Evolutionary conservation across 768 basidiomycete genomes (phyloP).

Genomic region (Lactifluus subvellereus): DNA sequence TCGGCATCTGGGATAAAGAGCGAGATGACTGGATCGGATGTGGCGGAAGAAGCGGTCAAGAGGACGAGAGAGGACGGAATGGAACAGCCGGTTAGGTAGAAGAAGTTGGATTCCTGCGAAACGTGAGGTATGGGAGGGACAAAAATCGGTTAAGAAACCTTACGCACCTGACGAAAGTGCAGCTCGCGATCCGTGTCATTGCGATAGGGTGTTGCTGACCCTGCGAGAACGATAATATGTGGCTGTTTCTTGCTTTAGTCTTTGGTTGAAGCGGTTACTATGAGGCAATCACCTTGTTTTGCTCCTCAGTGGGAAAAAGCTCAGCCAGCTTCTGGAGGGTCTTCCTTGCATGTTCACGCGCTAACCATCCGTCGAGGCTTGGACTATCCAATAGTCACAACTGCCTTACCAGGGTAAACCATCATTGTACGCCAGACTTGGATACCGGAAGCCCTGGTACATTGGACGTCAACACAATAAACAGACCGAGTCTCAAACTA

Average conservation of each 20-base stretch:
- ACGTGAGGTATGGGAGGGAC: background rate
- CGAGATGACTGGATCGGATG: slow-evolving; percentile 40
- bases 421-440: background rate
- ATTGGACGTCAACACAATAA: background rate
- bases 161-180: slow-evolving; percentile 46
- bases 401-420: slow-evolving; percentile 7
- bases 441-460: background rate
- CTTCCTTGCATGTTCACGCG: slow-evolving; percentile 46
- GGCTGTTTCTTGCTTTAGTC: slow-evolving; percentile 38
- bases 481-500: background rate
- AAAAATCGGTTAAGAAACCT: slow-evolving; percentile 27
- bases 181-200: slow-evolving; percentile 86
- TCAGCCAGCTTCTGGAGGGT: slow-evolving; percentile 48
- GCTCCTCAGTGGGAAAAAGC: slow-evolving; percentile 45
- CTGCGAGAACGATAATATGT: slow-evolving; percentile 63
- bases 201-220: slow-evolving; percentile 55
- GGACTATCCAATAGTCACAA: background rate
- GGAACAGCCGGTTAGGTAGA: slow-evolving; percentile 76
- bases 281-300: slow-evolving; percentile 44
- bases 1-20: slow-evolving; percentile 78
- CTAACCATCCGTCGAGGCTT: slow-evolving; percentile 29
- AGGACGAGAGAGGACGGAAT: slow-evolving; percentile 68
- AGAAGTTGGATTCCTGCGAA: slow-evolving; percentile 75
- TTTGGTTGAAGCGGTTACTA: background rate
- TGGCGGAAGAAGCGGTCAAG: slow-evolving; percentile 48